phyloP scores from a whole-genome alignment of 75 land plant genomes.

The Cupressus sempervirens region DNA sequence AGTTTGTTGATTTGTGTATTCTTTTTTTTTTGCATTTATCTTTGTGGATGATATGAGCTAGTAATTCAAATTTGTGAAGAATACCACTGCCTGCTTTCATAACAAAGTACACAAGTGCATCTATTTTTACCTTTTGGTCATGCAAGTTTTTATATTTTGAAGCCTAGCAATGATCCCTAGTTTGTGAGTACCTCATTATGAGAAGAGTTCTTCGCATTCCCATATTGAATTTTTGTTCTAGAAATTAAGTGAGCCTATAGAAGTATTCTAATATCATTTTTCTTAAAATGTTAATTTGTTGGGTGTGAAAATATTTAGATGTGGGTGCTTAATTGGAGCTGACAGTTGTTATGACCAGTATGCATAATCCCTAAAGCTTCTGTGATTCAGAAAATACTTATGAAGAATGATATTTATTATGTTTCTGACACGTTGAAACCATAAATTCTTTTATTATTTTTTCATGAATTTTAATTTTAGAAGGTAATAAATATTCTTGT shows the following conservation, averaged over 20 bases:
- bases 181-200: background rate
- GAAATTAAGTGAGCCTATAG: background rate
- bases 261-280: too few species aligned
- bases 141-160: background rate
- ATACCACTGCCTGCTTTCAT: background rate
- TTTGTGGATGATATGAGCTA: background rate
- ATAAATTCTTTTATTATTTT: background rate
- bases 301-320: background rate
- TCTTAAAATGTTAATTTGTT: background rate
- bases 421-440: background rate
- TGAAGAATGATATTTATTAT: background rate
- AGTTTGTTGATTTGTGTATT: background rate
- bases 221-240: background rate
- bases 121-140: too few species aligned
- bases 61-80: background rate
- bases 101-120: too few species aligned
- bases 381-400: background rate
- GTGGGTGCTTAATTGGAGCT: background rate
- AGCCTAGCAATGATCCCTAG: background rate
- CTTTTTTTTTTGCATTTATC: background rate
- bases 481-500: background rate
- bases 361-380: background rate
- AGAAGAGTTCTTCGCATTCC: background rate
- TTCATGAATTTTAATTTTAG: background rate
- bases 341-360: background rate